Evolutionary conservation across 352 stramenopile genomes (phyloP).

Genomic region (Pythium chondricola): DNA sequence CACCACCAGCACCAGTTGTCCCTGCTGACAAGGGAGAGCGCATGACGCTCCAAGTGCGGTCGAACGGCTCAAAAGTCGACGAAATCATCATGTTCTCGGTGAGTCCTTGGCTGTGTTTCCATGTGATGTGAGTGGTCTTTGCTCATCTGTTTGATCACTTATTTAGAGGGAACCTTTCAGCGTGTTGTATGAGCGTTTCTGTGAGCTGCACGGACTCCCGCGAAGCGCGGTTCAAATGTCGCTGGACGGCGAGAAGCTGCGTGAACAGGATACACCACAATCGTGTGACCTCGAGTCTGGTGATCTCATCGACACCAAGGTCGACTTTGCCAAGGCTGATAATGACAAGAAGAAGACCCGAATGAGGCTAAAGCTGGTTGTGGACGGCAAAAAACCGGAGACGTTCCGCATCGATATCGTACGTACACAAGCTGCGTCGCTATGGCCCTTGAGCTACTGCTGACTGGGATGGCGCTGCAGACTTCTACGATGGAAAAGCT

Average conservation of each 20-base stretch:
- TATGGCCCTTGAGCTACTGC: background rate
- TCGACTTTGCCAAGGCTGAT: conserved; percentile 56
- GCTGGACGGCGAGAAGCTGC: conserved; percentile 44
- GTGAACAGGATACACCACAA: conserved; percentile 20
- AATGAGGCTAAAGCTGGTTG: conserved; percentile 44
- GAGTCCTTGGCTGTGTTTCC: background rate
- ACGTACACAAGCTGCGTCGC: conserved; percentile 2
- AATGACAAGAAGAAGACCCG: conserved; percentile 42
- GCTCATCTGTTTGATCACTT: background rate
- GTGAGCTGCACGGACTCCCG: conserved; percentile 51
- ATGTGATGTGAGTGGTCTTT: background rate
- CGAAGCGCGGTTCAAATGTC: conserved; percentile 52
- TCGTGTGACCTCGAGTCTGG: conserved; percentile 42
- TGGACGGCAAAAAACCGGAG: conserved; percentile 47
- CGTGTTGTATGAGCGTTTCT: conserved; percentile 57
- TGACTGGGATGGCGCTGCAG: conserved; percentile 20
- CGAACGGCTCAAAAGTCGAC: conserved; percentile 46
- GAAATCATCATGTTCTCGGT: conserved; percentile 58
- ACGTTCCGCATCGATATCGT: conserved; percentile 68
- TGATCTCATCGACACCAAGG: conserved; percentile 68
- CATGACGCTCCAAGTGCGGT: conserved; percentile 47
- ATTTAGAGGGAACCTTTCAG: conserved; percentile 57
- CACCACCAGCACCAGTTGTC: background rate
- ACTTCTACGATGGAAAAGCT: conserved; percentile 52
- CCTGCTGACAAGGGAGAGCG: conserved; percentile 40